Conservation (phyloP, 2,329 filamentous ascomycete genomes). For the Trichothecium sympodiale region DNA sequence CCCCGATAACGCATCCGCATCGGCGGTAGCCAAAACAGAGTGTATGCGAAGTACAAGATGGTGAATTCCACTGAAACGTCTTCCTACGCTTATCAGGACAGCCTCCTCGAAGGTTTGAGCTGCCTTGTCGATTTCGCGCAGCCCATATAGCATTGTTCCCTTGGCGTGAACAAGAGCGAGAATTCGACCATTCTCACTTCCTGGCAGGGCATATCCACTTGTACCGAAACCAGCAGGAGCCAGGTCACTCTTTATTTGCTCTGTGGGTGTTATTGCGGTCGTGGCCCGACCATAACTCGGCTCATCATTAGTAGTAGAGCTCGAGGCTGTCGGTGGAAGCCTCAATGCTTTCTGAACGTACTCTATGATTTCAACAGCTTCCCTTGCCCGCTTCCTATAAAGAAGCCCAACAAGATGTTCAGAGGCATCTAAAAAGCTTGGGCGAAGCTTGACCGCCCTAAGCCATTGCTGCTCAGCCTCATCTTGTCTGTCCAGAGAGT, state of each 20-base stretch:
- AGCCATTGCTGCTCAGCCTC: slow-evolving; percentile 85
- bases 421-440: slow-evolving; percentile 86
- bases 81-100: slow-evolving; percentile 75
- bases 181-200: slow-evolving; percentile 82
- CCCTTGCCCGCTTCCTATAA: slow-evolving; percentile 70
- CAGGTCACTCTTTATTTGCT: too few species aligned
- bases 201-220: slow-evolving; percentile 59
- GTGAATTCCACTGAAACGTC: slow-evolving; percentile 57
- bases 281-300: neutral
- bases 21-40: slow-evolving; percentile 44
- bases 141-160: slow-evolving; percentile 92
- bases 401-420: slow-evolving; percentile 87
- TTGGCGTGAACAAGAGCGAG: slow-evolving; percentile 93
- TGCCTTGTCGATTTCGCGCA: slow-evolving; percentile 71
- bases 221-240: slow-evolving; percentile 2
- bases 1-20: slow-evolving; percentile 1
- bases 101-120: slow-evolving; percentile 91
- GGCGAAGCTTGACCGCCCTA: slow-evolving; percentile 69
- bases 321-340: slow-evolving; percentile 13
- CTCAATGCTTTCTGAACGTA: slow-evolving; percentile 68
- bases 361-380: slow-evolving; percentile 80
- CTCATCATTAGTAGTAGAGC: too few species aligned
- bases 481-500: slow-evolving; percentile 68
- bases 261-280: too few species aligned
- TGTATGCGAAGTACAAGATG: slow-evolving; percentile 73